phyloP scores from a whole-genome alignment of 306 rosid genomes.

The Aeschynomene evenia region DNA sequence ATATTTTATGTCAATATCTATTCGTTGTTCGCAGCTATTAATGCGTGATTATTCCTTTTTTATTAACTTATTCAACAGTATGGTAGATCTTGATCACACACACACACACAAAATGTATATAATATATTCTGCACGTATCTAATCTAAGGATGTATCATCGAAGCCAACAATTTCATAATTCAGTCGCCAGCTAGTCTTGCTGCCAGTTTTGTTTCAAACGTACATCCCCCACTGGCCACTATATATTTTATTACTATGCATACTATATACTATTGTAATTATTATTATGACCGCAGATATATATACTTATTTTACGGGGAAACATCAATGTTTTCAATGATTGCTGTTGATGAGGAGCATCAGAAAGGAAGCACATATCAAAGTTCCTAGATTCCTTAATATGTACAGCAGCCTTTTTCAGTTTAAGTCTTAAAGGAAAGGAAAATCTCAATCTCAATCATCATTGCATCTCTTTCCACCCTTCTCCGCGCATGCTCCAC shows the following conservation, averaged over 20 bases:
- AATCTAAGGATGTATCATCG: background rate
- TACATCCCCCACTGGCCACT: background rate
- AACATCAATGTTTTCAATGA: constrained; percentile 34
- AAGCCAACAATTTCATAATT: background rate
- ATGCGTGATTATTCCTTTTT: too few species aligned
- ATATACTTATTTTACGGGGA: constrained; percentile 22
- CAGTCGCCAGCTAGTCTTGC: background rate
- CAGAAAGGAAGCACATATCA: constrained; percentile 31
- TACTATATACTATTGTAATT: background rate
- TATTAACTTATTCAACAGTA: too few species aligned
- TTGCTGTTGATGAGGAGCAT: constrained; percentile 39
- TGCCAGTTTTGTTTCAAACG: background rate
- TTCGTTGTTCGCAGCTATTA: too few species aligned
- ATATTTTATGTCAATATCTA: too few species aligned
- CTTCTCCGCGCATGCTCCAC: constrained; percentile 48
- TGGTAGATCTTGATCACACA: background rate
- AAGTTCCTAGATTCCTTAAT: constrained; percentile 35
- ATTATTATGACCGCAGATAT: background rate
- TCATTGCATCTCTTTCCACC: constrained; percentile 32
- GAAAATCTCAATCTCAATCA: constrained; percentile 30
- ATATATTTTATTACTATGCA: background rate
- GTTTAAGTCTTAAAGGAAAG: constrained; percentile 29
- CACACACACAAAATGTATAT: too few species aligned
- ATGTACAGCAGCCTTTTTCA: constrained; percentile 31
- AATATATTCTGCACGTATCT: background rate